Conservation (phyloP, 2,329 filamentous ascomycete species). For the Colletotrichum melonis region DNA sequence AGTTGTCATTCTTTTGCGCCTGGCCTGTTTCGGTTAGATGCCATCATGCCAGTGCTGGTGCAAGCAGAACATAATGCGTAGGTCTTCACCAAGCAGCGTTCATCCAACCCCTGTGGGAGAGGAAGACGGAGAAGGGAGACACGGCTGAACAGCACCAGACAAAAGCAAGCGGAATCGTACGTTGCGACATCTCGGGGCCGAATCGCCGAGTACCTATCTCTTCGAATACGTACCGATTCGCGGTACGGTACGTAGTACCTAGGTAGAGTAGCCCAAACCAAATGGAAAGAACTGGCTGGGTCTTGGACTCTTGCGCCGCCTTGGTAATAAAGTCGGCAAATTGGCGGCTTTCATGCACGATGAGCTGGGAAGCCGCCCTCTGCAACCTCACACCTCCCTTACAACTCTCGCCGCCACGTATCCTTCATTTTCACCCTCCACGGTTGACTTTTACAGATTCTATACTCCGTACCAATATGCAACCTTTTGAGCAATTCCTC, state of each 20-base stretch:
- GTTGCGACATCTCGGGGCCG: not conserved
- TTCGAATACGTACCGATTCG: no score
- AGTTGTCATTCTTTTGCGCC: not conserved
- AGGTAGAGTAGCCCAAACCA: no score
- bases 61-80: not conserved
- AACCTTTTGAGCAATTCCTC: no score
- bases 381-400: slow-evolving; percentile 1
- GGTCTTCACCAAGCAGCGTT: no score
- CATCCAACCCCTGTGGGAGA: not conserved
- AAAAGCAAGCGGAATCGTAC: slow-evolving; percentile 12
- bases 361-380: not conserved
- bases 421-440: not conserved
- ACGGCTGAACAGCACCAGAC: not conserved
- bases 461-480: no score
- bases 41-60: not conserved
- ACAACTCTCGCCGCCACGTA: not conserved
- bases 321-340: slow-evolving; percentile 10
- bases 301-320: not conserved
- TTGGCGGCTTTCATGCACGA: slow-evolving; percentile 13
- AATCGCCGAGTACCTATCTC: not conserved
- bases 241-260: no score
- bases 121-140: not conserved
- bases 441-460: no score
- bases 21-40: not conserved
- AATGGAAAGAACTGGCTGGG: not conserved